Conservation (phyloP, 306 rosid species). For the Fagus sylvatica region DNA sequence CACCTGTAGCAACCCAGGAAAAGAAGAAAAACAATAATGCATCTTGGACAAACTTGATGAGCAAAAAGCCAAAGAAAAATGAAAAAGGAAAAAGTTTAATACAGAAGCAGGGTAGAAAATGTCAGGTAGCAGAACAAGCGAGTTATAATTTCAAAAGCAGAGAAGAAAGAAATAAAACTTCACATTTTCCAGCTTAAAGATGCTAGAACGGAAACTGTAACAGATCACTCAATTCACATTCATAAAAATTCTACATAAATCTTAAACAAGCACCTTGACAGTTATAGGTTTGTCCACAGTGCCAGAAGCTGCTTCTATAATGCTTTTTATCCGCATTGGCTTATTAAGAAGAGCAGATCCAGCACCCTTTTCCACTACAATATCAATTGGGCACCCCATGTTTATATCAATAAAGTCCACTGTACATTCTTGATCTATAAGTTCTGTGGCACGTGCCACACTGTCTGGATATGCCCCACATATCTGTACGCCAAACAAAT, state of each 20-base stretch:
- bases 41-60: conserved; percentile 14
- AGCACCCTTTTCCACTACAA: conserved; percentile 92
- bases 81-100: background rate
- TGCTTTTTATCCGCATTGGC: conserved; percentile 85
- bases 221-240: background rate
- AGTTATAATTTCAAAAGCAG: background rate
- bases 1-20: conserved; percentile 51
- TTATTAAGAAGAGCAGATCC: conserved; percentile 92
- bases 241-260: background rate
- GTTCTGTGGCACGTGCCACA: conserved; percentile 71
- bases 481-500: conserved; percentile 92
- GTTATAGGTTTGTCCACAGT: conserved; percentile 65
- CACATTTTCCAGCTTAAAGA: background rate
- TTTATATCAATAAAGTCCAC: conserved; percentile 89
- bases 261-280: conserved; percentile 54
- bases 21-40: background rate
- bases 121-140: conserved; percentile 8
- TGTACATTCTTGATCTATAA: conserved; percentile 75
- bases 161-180: conserved; percentile 7
- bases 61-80: background rate
- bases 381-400: conserved; percentile 97
- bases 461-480: conserved; percentile 86
- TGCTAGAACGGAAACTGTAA: conserved; percentile 18
- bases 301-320: conserved; percentile 72
- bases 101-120: background rate